Base-by-base conservation (phyloP, 176 grass and related monocot species). In the Saccharum officinarum region DNA sequence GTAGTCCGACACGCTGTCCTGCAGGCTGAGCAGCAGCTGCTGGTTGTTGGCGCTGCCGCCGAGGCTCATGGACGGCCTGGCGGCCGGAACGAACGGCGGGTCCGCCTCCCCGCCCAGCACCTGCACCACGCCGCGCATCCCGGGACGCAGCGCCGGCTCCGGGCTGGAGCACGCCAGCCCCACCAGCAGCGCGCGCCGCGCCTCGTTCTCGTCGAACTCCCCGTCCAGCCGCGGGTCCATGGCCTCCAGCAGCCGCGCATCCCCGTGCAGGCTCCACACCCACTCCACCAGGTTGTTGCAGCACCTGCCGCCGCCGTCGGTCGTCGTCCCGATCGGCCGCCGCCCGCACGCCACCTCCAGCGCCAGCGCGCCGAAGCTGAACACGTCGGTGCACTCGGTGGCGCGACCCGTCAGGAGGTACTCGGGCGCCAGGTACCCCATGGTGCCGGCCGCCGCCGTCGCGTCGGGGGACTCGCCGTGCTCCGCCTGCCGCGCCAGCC, bases 381-480 rank as follows among this genome's bases (percentile, higher is more conserved):
- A 99, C 41, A 95, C 91, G 83, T 99, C 93, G 7, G 93, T 94
- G 63, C 40, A 82, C 37, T 89, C 92, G 3, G 93, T 99, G 59
- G 97, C 97, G n/a, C 97, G 92, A 22, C 97, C 97, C 1, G 94
- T 97, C 4, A 94, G 88, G 45, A 99, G 88, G 84, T 99, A 99
- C 83, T 99, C 94, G 9, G 97, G 97, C 2, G 97, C 97, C 8
- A 99, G 94, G 88, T 99, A 99, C 0, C 94, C 97, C 92, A 99
- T 94, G 0, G 97, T 99, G 79, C 97, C 94, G 10, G 97, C 97
- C 0, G 97, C 91, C 20, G 92, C 94, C 23, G 97, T 96, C 3
- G 94, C 94, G 67, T 96, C 92, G 18, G 94, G 92, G 3, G 93
- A 96, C 75, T 76, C 86, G 73, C 92, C 93, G 54, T 99, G 97